These are phyloP conservation scores for Microdochium paspali DNA, from an alignment of 2,329 filamentous ascomycete species.

Conservation along the genomic window DNA sequence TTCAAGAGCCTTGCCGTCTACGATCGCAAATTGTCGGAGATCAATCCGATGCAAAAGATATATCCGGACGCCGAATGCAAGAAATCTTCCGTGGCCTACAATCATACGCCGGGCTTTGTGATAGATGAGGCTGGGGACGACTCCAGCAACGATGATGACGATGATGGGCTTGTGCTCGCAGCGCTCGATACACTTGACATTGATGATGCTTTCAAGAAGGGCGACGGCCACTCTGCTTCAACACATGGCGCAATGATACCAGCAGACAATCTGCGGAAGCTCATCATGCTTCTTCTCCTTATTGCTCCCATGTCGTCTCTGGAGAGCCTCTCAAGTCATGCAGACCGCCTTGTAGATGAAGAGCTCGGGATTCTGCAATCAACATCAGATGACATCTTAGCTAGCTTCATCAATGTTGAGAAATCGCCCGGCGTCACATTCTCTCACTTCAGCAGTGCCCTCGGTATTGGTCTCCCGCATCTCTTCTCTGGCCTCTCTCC, in stretches of 20 bases:
- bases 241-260: conserved; percentile 61
- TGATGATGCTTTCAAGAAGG: conserved; percentile 48
- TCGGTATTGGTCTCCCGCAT: conserved; percentile 52
- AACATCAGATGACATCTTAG: conserved; percentile 56
- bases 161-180: conserved; percentile 57
- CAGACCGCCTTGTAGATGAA: conserved; percentile 42
- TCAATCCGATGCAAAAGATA: conserved; percentile 6
- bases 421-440: conserved; percentile 54
- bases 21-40: conserved; percentile 44
- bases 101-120: conserved; percentile 29
- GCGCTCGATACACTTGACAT: conserved; percentile 61
- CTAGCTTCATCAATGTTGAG: conserved; percentile 57
- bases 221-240: conserved; percentile 30
- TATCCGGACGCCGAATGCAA: neutral
- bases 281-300: conserved; percentile 62
- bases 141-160: conserved; percentile 32
- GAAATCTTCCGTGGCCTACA: conserved; percentile 1
- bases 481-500: conserved; percentile 59
- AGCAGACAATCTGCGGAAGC: conserved; percentile 60
- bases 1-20: conserved; percentile 66
- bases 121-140: conserved; percentile 34
- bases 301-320: conserved; percentile 55
- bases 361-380: conserved; percentile 49
- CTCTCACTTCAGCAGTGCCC: conserved; percentile 47
- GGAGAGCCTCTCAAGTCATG: conserved; percentile 54